Evolutionary conservation across 108 stramenopile species (phyloP), one percentile per base, ranked within the genome.

Genomic region (Nannochloropsis gaditana): DNA sequence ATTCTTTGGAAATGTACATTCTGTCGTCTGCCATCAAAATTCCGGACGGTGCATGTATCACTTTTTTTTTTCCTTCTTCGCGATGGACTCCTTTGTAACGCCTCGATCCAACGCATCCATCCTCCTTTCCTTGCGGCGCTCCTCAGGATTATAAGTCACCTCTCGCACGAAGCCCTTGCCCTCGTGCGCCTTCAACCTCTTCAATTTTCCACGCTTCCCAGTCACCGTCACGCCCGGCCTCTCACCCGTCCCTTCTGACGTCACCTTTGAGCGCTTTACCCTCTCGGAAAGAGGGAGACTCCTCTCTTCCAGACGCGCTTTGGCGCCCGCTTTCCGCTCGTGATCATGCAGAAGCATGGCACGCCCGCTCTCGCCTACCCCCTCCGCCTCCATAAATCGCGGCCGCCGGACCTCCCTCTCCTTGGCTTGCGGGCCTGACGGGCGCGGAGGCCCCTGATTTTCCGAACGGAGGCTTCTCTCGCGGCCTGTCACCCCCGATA

Each of bases 361-460:
- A 15, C 59, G 59, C 59, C 59, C 59, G n/a, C 82, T n/a, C 80
- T 43, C 42, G 42, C 43, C 21, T 41, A 81, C 21, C 80, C 43
- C 43, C 85, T 85, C 31, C 44, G 85, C 81, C 21, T 43, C 81
- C 80, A 85, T 21, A 80, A 80, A 21, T 15, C 85, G 15, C 82
- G 85, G 85, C 81, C 43, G 80, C 15, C 11, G 15, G 42, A 11
- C 85, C 43, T 41, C 19, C 81, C 43, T 41, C 41, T 15, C 42
- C 21, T 17, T 17, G 17, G 5, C 81, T 17, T 5, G 17, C 5
- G 43, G 15, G n/a, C 8, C 5, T n/a, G 3, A n/a, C 2, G 15
- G 59, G 4, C n/a, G 19, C 59, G 2, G 4, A 15, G 19, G 15
- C 19, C n/a, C 15, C 59, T 73, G 59, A 15, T 73, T n/a, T n/a